Evolutionary conservation across 257 asterid genomes (phyloP).

Genomic region (Oldenlandia corymbosa): DNA sequence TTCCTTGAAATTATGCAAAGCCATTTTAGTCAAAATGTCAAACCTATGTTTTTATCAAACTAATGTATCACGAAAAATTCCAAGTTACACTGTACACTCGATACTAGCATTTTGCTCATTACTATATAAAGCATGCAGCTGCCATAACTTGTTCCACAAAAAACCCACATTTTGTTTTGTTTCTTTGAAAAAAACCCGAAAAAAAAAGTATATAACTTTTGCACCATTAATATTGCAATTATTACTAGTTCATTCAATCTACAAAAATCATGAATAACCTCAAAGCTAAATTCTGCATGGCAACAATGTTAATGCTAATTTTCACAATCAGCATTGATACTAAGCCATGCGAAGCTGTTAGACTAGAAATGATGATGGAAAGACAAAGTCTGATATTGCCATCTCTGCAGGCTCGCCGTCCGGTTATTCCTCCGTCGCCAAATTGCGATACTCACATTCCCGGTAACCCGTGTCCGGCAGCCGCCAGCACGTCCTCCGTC

Average conservation of each 20-base stretch:
- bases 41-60: too few relatives aligned
- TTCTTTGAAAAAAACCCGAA: too few relatives aligned
- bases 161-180: too few relatives aligned
- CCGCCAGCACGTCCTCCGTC: constrained; percentile 8
- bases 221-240: too few relatives aligned
- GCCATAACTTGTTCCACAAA: too few relatives aligned
- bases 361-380: background rate
- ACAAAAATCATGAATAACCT: background rate
- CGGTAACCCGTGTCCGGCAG: constrained; percentile 28
- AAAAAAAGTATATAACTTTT: too few relatives aligned
- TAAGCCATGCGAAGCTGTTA: constrained; percentile 8
- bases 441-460: constrained; percentile 24
- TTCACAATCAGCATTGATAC: constrained; percentile 13
- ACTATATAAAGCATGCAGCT: background rate
- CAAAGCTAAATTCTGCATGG: background rate
- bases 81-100: background rate
- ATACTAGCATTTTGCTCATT: too few relatives aligned
- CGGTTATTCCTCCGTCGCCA: constrained; percentile 18
- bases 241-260: too few relatives aligned
- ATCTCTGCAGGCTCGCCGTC: background rate
- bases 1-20: too few relatives aligned
- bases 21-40: constrained; percentile 1
- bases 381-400: constrained; percentile 3
- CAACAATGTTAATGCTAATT: background rate
- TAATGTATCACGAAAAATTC: background rate